phyloP scores from a whole-genome alignment of 352 stramenopile species.

The Stephanocyclus meneghinianus region DNA sequence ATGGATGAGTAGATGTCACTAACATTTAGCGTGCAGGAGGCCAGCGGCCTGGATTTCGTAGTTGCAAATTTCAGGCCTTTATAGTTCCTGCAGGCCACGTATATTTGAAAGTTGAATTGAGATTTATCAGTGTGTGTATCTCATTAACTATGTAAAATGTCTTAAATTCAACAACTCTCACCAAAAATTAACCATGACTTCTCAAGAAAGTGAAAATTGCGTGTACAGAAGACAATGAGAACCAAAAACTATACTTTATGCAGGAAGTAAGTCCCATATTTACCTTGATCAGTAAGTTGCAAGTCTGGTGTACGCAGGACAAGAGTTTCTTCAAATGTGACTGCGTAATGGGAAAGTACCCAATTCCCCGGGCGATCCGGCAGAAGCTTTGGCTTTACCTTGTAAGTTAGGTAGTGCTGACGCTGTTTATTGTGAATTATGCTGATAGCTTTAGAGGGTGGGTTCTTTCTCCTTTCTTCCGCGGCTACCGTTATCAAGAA shows the following conservation, averaged over 20 bases:
- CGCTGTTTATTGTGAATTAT: constrained; percentile 54
- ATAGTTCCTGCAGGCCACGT: constrained; percentile 20
- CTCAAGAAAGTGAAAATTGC: not conserved
- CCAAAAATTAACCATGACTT: constrained; percentile 49
- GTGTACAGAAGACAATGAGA: not conserved
- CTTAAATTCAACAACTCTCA: constrained; percentile 4
- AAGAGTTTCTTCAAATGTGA: constrained; percentile 53
- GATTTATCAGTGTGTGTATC: not conserved
- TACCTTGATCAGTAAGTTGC: constrained; percentile 53
- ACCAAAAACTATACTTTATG: constrained; percentile 5
- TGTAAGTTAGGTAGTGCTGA: constrained; percentile 30
- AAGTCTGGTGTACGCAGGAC: constrained; percentile 52
- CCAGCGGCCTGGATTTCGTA: constrained; percentile 29
- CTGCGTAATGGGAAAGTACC: constrained; percentile 41
- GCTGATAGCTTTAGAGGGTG: constrained; percentile 49
- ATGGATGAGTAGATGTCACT: constrained; percentile 53
- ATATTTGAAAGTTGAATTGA: not conserved
- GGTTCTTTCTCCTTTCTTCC: constrained; percentile 58
- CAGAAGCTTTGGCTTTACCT: constrained; percentile 53
- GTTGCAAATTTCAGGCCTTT: constrained; percentile 22
- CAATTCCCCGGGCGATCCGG: constrained; percentile 36
- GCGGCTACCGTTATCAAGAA: constrained; percentile 27
- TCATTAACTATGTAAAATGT: not conserved
- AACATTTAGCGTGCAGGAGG: constrained; percentile 47
- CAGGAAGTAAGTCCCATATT: constrained; percentile 11